Evolutionary conservation across 345 rosid genomes (phyloP).

Genomic region (Nasturtium officinale): DNA sequence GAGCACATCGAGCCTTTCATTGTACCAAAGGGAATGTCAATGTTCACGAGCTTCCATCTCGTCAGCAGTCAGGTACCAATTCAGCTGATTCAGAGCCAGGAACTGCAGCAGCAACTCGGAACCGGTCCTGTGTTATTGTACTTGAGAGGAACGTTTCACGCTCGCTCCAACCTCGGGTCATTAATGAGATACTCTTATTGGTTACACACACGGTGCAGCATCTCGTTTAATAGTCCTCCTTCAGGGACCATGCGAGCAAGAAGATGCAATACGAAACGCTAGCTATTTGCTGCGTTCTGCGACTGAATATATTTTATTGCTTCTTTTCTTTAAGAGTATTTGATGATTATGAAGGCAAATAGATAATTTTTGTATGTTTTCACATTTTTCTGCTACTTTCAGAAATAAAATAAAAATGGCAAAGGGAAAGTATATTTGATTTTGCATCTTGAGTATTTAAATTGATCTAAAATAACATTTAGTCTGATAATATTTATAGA

Average conservation of each 20-base stretch:
- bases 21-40: constrained; percentile 49
- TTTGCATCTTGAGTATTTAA: constrained; percentile 4
- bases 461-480: neutral
- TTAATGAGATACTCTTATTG: constrained; percentile 72
- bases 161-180: constrained; percentile 64
- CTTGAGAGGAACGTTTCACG: constrained; percentile 68
- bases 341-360: constrained; percentile 3
- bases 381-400: neutral
- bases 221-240: constrained; percentile 70
- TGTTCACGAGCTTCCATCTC: constrained; percentile 57
- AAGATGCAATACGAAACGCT: constrained; percentile 70
- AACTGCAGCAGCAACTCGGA: constrained; percentile 54
- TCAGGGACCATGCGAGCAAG: constrained; percentile 60
- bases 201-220: constrained; percentile 60
- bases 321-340: neutral
- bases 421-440: neutral
- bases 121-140: constrained; percentile 57
- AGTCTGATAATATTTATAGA: neutral
- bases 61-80: constrained; percentile 79
- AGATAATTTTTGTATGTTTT: constrained; percentile 21
- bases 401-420: constrained; percentile 19
- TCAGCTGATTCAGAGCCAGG: constrained; percentile 47
- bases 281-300: constrained; percentile 4
- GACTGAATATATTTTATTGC: neutral
- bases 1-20: constrained; percentile 75